A percentile compares a stretch with the other conserved stretches of the same genome.
Conservation (phyloP, 768 basidiomycete species). For the Chalciporus chontae region DNA sequence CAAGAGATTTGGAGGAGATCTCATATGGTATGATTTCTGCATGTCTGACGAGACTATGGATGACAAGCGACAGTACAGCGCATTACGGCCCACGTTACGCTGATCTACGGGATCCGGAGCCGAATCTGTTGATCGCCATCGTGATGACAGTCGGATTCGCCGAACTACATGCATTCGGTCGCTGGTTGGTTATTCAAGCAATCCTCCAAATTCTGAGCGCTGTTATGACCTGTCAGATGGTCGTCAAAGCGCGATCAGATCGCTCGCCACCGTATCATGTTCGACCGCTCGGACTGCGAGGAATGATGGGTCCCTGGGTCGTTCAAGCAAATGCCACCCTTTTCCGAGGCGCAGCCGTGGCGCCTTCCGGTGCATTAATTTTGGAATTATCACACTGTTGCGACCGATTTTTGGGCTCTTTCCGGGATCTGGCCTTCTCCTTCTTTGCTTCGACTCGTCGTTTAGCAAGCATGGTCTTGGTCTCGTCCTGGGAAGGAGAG, state of each 20-base stretch:
- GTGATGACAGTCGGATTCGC: conserved; percentile 17
- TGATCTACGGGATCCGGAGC: conserved; percentile 15
- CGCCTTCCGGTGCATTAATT: conserved; percentile 9
- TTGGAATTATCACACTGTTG: conserved; percentile 10
- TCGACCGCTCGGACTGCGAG: conserved; percentile 15
- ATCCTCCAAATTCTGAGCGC: conserved; percentile 5
- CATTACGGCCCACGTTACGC: background rate
- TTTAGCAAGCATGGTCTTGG: conserved; percentile 37
- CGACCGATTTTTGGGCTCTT: conserved; percentile 14
- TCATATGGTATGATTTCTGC: background rate
- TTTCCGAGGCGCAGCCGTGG: conserved; percentile 26
- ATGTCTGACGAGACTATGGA: conserved; percentile 1
- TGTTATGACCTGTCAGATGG: conserved; percentile 5
- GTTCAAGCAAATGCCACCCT: conserved; percentile 32
- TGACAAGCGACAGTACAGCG: background rate
- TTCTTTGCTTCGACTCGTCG: conserved; percentile 37
- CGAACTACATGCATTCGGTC: conserved; percentile 16
- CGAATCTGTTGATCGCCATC: conserved; percentile 17
- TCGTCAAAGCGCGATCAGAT: conserved; percentile 23
- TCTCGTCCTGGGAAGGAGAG: conserved; percentile 36
- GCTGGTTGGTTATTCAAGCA: conserved; percentile 12
- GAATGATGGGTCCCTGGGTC: conserved; percentile 11
- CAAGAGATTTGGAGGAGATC: too few relatives aligned
- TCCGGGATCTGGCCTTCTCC: conserved; percentile 36
- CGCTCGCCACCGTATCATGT: conserved; percentile 10